A percentile compares a stretch with the other conserved stretches of the same genome.
These are phyloP conservation scores for Spergularia azorica DNA, from an alignment of 179 eudicot species.

Conservation along the genomic window DNA sequence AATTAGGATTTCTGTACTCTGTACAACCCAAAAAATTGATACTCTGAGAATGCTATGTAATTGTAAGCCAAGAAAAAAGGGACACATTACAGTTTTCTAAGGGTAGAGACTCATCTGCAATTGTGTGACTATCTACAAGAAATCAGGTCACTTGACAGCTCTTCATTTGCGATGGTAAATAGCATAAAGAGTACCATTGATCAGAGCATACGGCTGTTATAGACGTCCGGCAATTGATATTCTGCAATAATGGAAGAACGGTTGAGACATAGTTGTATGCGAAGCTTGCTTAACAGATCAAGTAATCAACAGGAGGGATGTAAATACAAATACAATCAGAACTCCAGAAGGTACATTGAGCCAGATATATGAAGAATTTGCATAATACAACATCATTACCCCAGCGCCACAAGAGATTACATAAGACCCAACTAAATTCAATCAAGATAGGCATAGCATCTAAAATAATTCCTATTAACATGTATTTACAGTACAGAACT, in stretches of 20 bases:
- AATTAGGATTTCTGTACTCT: constrained; percentile 37
- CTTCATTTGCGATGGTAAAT: constrained; percentile 27
- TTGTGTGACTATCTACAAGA: constrained; percentile 66
- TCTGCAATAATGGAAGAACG: constrained; percentile 24
- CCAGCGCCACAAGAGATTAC: no score
- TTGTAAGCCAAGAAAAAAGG: constrained; percentile 27
- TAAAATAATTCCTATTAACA: background rate
- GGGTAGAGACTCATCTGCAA: constrained; percentile 98
- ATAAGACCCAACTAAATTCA: background rate
- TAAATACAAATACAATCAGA: background rate
- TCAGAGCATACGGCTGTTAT: constrained; percentile 14
- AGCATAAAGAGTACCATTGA: constrained; percentile 8
- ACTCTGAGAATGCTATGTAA: constrained; percentile 29
- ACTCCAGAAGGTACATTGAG: background rate
- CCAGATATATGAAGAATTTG: background rate
- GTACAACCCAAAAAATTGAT: constrained; percentile 31
- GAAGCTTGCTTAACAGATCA: background rate
- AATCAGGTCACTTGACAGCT: constrained; percentile 42
- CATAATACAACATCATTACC: no score
- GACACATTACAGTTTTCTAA: constrained; percentile 64
- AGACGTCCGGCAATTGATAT: constrained; percentile 9
- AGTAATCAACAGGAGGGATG: background rate
- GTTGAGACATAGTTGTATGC: constrained; percentile 7
- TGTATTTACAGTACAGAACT: background rate
- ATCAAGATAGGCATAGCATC: background rate